Evolutionary conservation across 2,329 filamentous ascomycete species (phyloP), one percentile per base, ranked within the genome.

Genomic region (Leptographium wingfieldii): DNA sequence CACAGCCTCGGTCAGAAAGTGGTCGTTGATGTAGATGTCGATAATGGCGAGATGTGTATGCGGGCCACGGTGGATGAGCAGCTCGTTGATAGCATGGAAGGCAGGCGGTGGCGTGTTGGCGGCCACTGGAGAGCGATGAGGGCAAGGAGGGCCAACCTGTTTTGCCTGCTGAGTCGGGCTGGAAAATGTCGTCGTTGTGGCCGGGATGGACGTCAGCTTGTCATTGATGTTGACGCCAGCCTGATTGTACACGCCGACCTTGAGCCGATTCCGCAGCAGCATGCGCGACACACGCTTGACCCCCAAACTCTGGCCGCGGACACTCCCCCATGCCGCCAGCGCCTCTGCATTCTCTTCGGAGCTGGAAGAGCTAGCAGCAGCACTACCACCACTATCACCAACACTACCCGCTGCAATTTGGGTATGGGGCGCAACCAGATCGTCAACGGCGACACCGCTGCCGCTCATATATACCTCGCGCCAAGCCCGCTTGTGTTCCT

Each of bases 31-130:
- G 68, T 85, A 94, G 52, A 99, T 89, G 68, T 95, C 90, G 65
- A 99, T 89, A 65, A 96, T 86, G 46, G 91, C 90, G 6, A 99
- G 81, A 71, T 97, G 92, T 0, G 94, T 90, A 64, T 92, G 86
- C 40, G 87, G 86, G 49, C 94, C 94, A 27, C 94, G 85, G 72
- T 99, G 94, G 43, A 99, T 86, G 1, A 95, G 87, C 12, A 99
- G 86, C 72, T 99, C 94, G 71, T 99, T 99, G 75, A 97, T 89
- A 57, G 94, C 94, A 64, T 84, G 81, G 40, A 85, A 72, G 0
- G 76, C 75, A 0, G 76, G 73, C 12, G 22, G 35, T 22, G 52
- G 19, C 10, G 16, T n/a, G 14, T 7, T n/a, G 16, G 19, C 43
- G 16, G 43, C 11, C 12, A 16, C 43, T 46, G 43, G 43, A 46